These are phyloP conservation scores for Cladophialophora yegresii DNA, from an alignment of 2,329 filamentous ascomycete species.

Conservation along the genomic window DNA sequence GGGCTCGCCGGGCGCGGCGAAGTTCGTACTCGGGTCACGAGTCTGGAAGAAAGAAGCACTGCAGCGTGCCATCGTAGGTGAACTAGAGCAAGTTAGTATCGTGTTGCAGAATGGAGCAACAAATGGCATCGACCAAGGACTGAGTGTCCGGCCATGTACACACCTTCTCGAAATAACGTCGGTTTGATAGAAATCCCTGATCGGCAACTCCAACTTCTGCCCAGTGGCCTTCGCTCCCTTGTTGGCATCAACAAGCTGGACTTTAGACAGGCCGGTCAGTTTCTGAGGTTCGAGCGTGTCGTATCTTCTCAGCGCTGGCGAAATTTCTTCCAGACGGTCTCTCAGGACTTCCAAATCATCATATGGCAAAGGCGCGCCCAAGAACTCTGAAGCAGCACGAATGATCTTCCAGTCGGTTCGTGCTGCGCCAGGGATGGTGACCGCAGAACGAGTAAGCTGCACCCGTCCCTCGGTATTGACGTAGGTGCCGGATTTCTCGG, in stretches of 20 bases:
- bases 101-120: background rate
- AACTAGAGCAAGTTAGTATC: constrained; percentile 58
- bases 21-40: constrained; percentile 74
- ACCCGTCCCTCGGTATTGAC: constrained; percentile 97
- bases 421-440: constrained; percentile 81
- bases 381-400: constrained; percentile 86
- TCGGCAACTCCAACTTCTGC: constrained; percentile 76
- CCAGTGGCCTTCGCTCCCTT: constrained; percentile 76
- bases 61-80: constrained; percentile 97
- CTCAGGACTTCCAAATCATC: constrained; percentile 87
- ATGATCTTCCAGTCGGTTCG: constrained; percentile 99
- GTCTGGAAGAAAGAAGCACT: constrained; percentile 81
- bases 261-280: constrained; percentile 76
- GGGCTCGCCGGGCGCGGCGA: constrained; percentile 69
- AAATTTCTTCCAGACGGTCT: constrained; percentile 94
- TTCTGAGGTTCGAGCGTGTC: constrained; percentile 84
- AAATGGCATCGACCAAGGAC: background rate
- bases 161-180: constrained; percentile 95
- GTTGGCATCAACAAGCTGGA: constrained; percentile 95
- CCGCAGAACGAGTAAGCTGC: constrained; percentile 89
- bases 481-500: constrained; percentile 93
- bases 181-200: constrained; percentile 98
- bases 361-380: constrained; percentile 83
- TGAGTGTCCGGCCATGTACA: constrained; percentile 41
- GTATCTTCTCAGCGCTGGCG: constrained; percentile 83